Evolutionary conservation across 148 eudicot species (phyloP).

Genomic region (Arctostaphylos glauca): DNA sequence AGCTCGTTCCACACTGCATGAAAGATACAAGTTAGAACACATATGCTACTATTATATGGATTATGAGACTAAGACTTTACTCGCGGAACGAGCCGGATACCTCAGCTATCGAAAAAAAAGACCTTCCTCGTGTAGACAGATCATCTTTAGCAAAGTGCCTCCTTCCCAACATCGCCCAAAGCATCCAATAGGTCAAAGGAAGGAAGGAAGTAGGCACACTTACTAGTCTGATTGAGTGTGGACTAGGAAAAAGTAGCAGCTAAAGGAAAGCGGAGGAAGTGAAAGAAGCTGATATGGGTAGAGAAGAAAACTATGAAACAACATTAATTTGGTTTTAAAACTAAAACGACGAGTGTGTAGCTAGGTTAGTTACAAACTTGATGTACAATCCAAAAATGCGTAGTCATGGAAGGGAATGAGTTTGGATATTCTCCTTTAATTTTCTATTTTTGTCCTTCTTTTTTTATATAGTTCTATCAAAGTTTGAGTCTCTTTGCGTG

Average conservation of each 20-base stretch:
- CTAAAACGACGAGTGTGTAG: too few species aligned
- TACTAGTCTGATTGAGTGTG: too few species aligned
- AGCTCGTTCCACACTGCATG: slow-evolving; percentile 75
- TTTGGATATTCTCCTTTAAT: neutral
- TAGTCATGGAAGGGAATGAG: neutral
- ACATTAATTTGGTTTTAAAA: neutral
- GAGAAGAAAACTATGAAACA: neutral
- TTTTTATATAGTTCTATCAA: neutral
- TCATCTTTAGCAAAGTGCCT: too few species aligned
- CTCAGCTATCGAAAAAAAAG: too few species aligned
- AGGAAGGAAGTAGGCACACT: too few species aligned
- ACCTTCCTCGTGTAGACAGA: too few species aligned
- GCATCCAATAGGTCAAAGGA: too few species aligned
- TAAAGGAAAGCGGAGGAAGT: neutral
- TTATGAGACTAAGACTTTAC: neutral
- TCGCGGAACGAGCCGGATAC: too few species aligned
- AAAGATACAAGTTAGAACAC: neutral
- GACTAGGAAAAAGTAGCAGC: too few species aligned
- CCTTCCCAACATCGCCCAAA: too few species aligned
- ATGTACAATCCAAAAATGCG: neutral
- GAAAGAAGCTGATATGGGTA: neutral
- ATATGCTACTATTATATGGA: neutral
- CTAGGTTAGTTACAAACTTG: neutral
- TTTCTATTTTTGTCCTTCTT: neutral
- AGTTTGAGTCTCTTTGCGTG: neutral